Evolutionary conservation across 192 early-diverging fungal genomes (phyloP).

Genomic region (Coemansia sp.): DNA sequence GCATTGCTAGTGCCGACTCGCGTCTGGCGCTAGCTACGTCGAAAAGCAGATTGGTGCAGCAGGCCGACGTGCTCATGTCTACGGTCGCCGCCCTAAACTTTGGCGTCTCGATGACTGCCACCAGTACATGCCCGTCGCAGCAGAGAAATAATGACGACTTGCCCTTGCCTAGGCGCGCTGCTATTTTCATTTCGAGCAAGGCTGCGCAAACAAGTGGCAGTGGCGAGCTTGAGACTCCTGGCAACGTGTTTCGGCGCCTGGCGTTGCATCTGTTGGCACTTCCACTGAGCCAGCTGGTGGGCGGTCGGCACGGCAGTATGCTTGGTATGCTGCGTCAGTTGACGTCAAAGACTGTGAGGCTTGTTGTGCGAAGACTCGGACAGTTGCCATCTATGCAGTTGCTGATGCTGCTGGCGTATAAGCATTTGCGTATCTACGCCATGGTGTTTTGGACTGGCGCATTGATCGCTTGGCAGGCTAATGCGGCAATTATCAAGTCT

Average conservation of each 20-base stretch:
- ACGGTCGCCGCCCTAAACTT: slow-evolving; percentile 51
- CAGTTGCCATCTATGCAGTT: slow-evolving; percentile 23
- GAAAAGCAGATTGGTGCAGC: slow-evolving; percentile 43
- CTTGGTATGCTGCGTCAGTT: slow-evolving; percentile 10
- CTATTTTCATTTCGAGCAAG: not conserved
- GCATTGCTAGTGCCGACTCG: slow-evolving; percentile 40
- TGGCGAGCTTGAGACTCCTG: not conserved
- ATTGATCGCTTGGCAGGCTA: slow-evolving; percentile 46
- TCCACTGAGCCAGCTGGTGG: slow-evolving; percentile 40
- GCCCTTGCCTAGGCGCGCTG: not conserved
- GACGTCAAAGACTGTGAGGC: slow-evolving; percentile 3
- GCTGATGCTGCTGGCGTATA: slow-evolving; percentile 44
- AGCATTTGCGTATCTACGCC: slow-evolving; percentile 38
- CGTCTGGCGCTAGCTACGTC: slow-evolving; percentile 36
- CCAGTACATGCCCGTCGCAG: not conserved
- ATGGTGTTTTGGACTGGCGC: slow-evolving; percentile 49
- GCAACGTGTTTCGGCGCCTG: slow-evolving; percentile 3
- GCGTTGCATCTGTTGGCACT: slow-evolving; percentile 31
- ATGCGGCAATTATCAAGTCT: slow-evolving; percentile 41
- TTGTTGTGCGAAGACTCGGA: slow-evolving; percentile 18
- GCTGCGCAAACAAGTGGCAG: not conserved
- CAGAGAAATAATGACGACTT: not conserved
- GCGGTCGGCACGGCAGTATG: slow-evolving; percentile 18
- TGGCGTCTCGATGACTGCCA: slow-evolving; percentile 26
- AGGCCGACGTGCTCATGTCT: slow-evolving; percentile 53